Evolutionary conservation across 2,329 filamentous ascomycete genomes (phyloP), one percentile per base, ranked within the genome.

Genomic region (Triangularia setosa): DNA sequence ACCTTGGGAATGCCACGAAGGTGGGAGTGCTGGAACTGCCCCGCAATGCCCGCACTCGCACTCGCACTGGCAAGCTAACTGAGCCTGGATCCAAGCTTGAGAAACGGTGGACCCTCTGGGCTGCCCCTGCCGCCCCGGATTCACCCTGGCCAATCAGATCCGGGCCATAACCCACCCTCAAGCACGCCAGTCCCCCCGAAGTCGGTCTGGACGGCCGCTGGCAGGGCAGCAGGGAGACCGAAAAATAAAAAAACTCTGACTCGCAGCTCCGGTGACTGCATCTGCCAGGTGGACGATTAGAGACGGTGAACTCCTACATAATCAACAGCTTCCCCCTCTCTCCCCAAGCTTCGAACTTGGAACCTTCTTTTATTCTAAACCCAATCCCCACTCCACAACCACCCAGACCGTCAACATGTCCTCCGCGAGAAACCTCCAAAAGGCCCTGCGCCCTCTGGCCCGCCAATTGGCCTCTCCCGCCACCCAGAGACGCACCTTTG

Each of bases 401-500:
- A 71, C 73, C 72, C 69, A 60, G 70, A 67, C 69, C 71, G 72
- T 79, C 79, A 86, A 78, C 82, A 93, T 94, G 91, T 60, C 58
- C n/a, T 90, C 91, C 78, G 91, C 90, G 75, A 85, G 90, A 81
- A 87, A 81, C 81, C 84, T 92, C 83, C 85, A 85, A 75, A 88
- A 85, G 83, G 84, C 86, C 76, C 80, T 90, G 73, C 86, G 87
- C 72, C 83, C 84, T 74, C 77, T 87, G 79, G 82, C 84, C 74
- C 86, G 86, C 79, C 87, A 89, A 80, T 80, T 88, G 79, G 82
- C 80, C 73, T 80, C 84, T 69, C 84, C 87, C 71, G 81, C 81
- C 71, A 79, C 83, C 64, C 84, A 86, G 81, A 83, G 84, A 77
- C 85, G 87, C 76, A 84, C 85, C 68, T 87, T 88, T 73, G 80